Base-by-base conservation (phyloP, 495 filamentous ascomycete species). In the Neohortaea acidophila region DNA sequence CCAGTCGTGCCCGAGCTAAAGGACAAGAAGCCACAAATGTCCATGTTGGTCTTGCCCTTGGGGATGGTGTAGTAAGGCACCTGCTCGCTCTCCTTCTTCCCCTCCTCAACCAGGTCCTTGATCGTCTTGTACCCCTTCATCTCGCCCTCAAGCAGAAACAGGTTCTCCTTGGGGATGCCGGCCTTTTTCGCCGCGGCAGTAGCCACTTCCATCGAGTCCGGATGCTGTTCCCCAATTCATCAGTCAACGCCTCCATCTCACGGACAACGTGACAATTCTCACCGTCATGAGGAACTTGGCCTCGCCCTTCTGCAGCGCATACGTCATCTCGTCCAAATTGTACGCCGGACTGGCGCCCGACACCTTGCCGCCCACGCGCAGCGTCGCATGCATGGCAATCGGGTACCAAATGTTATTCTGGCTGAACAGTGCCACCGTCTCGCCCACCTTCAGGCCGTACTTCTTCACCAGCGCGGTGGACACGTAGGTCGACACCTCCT, bases 321-420 rank as follows among this genome's bases (percentile, higher is more conserved):
- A 72, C 1, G 64, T 63, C 70, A 76, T 76, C 42, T 78, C 72
- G 17, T 74, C 70, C 13, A 72, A 51, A 24, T 69, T 73, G 40
- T 75, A 77, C 2, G 67, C 71, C 0, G 73, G 73, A 0, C 61
- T 67, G 2, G 70, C 69, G 4, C 71, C 71, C 0, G 68, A 69
- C 0, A 74, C 63, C 8, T 69, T 54, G 4, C 65, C 70, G 1
- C 54, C 55, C 6, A 52, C 65, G 5, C 69, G 59, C n/a, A 67
- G 48, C 5, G 64, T 60, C 2, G 59, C 68, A 34, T 72, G 64
- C 61, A 77, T 64, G 11, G 69, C 66, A 10, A 73, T 64, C 1
- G 71, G 72, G 49, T 75, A 49, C 68, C 68, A 73, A 36, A 77
- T 68, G 10, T 62, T 69, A 48, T 74, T 75, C 19, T 59, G 63